Conservation (phyloP, 345 rosid genomes). For the Salix arbutifolia region DNA sequence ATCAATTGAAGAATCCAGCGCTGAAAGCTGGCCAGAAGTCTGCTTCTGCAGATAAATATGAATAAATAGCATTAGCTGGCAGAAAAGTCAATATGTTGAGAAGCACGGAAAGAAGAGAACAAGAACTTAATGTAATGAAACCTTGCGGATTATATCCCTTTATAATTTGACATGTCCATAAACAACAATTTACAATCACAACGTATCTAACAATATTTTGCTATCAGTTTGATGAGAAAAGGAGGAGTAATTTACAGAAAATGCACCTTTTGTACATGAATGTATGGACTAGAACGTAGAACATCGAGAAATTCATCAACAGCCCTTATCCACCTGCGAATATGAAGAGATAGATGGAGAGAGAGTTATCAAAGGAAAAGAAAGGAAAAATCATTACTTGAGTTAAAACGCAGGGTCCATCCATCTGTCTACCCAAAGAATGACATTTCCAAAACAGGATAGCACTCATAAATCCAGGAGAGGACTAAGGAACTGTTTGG, state of each 20-base stretch:
- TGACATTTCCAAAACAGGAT: not conserved
- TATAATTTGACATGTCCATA: not conserved
- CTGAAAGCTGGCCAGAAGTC: conserved; percentile 16
- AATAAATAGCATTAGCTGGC: not conserved
- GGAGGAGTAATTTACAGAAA: not conserved
- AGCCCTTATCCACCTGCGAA: conserved; percentile 88
- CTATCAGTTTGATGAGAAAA: not conserved
- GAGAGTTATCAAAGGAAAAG: not conserved
- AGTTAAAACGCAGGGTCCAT: not conserved
- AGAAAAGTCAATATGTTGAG: not conserved
- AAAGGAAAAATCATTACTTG: not conserved
- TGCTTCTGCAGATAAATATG: conserved; percentile 30
- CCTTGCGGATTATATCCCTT: not conserved
- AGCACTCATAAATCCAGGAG: not conserved
- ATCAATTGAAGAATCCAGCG: conserved; percentile 51
- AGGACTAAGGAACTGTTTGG: too few species aligned
- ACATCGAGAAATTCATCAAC: conserved; percentile 61
- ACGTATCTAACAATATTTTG: not conserved
- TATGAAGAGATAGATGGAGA: not conserved
- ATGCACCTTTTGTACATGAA: conserved; percentile 60
- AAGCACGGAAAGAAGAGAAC: not conserved
- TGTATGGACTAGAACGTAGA: conserved; percentile 54
- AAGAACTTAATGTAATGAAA: not conserved
- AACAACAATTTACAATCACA: not conserved
- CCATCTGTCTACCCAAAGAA: not conserved